Percentiles rank a stretch among this genome's conserved stretches.
Conservation (phyloP, 345 rosid species). For the Aethionema arabicum region DNA sequence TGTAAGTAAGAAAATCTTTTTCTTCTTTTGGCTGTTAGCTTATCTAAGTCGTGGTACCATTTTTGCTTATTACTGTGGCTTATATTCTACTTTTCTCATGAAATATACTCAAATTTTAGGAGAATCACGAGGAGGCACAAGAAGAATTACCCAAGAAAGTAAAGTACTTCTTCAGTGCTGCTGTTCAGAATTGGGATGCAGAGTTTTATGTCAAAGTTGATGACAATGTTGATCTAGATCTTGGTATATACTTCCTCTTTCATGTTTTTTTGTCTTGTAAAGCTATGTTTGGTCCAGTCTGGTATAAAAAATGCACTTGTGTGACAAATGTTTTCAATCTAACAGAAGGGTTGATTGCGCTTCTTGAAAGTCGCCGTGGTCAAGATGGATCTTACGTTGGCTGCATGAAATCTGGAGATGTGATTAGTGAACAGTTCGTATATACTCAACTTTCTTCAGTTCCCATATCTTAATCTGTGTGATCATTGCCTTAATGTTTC, state of each 20-base stretch:
- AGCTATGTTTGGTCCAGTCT: slow-evolving; percentile 11
- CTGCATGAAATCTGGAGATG: slow-evolving; percentile 98
- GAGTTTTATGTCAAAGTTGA: slow-evolving; percentile 89
- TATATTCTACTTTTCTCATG: background rate
- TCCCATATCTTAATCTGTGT: background rate
- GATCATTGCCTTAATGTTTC: slow-evolving; percentile 3
- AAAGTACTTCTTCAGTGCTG: slow-evolving; percentile 81
- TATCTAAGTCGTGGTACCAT: background rate
- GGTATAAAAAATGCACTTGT: background rate
- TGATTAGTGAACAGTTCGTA: slow-evolving; percentile 66
- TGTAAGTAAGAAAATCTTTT: slow-evolving; percentile 45
- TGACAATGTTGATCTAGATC: slow-evolving; percentile 73
- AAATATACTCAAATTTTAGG: slow-evolving; percentile 45
- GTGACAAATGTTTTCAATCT: slow-evolving; percentile 28
- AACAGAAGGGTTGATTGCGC: slow-evolving; percentile 75
- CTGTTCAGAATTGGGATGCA: slow-evolving; percentile 93
- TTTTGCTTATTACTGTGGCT: slow-evolving; percentile 17
- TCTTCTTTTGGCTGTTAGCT: slow-evolving; percentile 17
- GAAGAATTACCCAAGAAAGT: slow-evolving; percentile 91
- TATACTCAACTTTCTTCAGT: slow-evolving; percentile 18
- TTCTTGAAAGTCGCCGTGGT: slow-evolving; percentile 65
- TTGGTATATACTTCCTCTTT: slow-evolving; percentile 52
- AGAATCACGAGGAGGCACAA: slow-evolving; percentile 90
- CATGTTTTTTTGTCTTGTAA: slow-evolving; percentile 12
- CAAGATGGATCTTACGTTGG: slow-evolving; percentile 83